Evolutionary conservation across 1,284 basidiomycete species (phyloP).

Genomic region (Psilocybe mexicana): DNA sequence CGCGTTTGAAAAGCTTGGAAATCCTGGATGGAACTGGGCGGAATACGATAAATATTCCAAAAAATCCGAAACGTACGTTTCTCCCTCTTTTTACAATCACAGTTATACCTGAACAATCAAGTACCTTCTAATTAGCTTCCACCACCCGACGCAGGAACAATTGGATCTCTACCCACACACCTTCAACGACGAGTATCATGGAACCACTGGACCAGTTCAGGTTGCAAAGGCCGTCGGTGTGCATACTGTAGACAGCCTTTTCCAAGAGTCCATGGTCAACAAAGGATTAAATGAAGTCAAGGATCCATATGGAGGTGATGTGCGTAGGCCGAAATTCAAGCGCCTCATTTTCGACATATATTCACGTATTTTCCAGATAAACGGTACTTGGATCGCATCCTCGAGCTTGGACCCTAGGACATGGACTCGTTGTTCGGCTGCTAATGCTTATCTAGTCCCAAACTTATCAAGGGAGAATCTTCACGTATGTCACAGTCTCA

Average conservation of each 20-base stretch:
- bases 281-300: slow-evolving; percentile 16
- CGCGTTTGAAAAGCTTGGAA: slow-evolving; percentile 32
- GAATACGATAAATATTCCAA: slow-evolving; percentile 35
- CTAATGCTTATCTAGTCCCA: slow-evolving; percentile 60
- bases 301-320: slow-evolving; percentile 30
- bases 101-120: not conserved
- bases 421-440: slow-evolving; percentile 37
- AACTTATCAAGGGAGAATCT: slow-evolving; percentile 35
- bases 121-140: slow-evolving; percentile 13
- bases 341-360: not conserved
- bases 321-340: slow-evolving; percentile 3
- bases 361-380: slow-evolving; percentile 6
- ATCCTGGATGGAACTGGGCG: slow-evolving; percentile 45
- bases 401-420: slow-evolving; percentile 34
- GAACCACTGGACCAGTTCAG: slow-evolving; percentile 5
- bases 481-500: slow-evolving; percentile 2
- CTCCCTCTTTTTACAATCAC: slow-evolving; percentile 4
- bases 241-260: slow-evolving; percentile 1
- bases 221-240: slow-evolving; percentile 1
- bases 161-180: slow-evolving; percentile 7
- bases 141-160: slow-evolving; percentile 7
- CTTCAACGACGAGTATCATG: slow-evolving; percentile 1
- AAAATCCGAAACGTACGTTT: slow-evolving; percentile 32
- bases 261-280: slow-evolving; percentile 9
- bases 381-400: slow-evolving; percentile 21